Base-by-base conservation (phyloP, 2,329 filamentous ascomycete species). In the Colletotrichum ledebouriae region DNA sequence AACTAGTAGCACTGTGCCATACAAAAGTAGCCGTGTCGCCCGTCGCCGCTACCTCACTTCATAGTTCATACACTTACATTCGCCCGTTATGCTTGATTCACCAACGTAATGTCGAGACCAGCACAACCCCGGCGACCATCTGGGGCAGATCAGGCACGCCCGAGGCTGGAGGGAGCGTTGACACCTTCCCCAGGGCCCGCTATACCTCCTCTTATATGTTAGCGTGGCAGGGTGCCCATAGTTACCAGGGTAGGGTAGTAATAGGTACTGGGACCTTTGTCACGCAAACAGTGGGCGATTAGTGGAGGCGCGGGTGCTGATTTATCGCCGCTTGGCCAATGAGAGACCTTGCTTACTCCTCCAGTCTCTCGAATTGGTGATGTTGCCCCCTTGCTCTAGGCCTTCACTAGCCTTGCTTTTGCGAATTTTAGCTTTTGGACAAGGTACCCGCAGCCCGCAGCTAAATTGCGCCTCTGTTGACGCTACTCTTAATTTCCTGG, bases 141-240 rank as follows among this genome's bases (percentile, higher is more conserved):
- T 52, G 33, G 56, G 29, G 66, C 55, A 65, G 66, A 68, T 68
- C 66, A 68, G 61, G 61, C 55, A 68, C 61, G 29, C 29, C 47
- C 9, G 39, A 55, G 47, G 64, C 53, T 9, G 55, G 55, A 44
- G 22, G 55, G 52, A 47, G 41, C 22, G 49, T 55, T 62, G 44
- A 33, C 53, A 58, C 20, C 33, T 39, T 13, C 53, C 60, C 53
- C 44, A 42, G 39, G 37, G 64, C 39, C 34, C 46, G 53, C 53
- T 52, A 17, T 2, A 17, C 17, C 17, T 17, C 17, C 17, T 17
- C 17, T 17, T 2, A 17, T 17, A 17, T 17, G 17, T 17, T 17
- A 17, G 17, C 17, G 17, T 17, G 17, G 17, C 17, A 17, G 17
- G 17, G 17, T 1, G 17, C 17, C 17, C 17, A 2, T 2, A 17